Evolutionary conservation across 1,284 basidiomycete species (phyloP), one percentile per base, ranked within the genome.

Genomic region (Moniliella sp.): DNA sequence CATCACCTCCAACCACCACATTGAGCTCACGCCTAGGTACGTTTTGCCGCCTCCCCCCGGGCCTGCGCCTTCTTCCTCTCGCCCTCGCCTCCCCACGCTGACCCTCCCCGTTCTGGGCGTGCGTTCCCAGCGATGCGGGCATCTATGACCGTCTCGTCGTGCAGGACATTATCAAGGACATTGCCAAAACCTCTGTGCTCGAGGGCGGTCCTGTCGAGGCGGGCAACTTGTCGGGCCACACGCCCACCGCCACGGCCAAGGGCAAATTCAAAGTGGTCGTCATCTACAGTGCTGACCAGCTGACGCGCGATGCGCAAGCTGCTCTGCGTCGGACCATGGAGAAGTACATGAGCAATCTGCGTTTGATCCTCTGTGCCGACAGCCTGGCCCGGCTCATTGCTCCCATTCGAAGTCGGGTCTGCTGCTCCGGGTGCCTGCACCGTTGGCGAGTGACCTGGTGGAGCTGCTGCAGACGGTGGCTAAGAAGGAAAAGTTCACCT

Each of bases 321-420:
- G 88, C 88, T 3, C 69, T 99, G 27, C 76, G 91, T 51, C 71
- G 91, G 37, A 97, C 88, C 2, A 99, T 97, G 88, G 88, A 99
- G 54, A 57, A 94, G 62, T 97, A 93, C 67, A 94, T 93, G 79
- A 75, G 74, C 30, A 97, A 94, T 61, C 72, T 99, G 71, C 75
- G 91, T 28, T 74, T 99, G 45, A 88, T 99, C 49, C 71, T 99
- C 8, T 94, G 88, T 61, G 83, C 88, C n/a, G 91, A 83, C 62
- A 86, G 80, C 57, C 94, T 91, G 2, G 80, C 78, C 56, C 78
- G 79, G 48, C 78, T 99, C 41, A 97, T 99, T 54, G 84, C 84
- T 1, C 91, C 88, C 2, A 99, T 99, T 58, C 76, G 82, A 57
- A 82, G 78, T 66, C 74, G 88, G 97, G 91, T 65, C 67, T 99